Evolutionary conservation across 2,329 filamentous ascomycete genomes (phyloP).

Genomic region (Aspergillus fischeri): DNA sequence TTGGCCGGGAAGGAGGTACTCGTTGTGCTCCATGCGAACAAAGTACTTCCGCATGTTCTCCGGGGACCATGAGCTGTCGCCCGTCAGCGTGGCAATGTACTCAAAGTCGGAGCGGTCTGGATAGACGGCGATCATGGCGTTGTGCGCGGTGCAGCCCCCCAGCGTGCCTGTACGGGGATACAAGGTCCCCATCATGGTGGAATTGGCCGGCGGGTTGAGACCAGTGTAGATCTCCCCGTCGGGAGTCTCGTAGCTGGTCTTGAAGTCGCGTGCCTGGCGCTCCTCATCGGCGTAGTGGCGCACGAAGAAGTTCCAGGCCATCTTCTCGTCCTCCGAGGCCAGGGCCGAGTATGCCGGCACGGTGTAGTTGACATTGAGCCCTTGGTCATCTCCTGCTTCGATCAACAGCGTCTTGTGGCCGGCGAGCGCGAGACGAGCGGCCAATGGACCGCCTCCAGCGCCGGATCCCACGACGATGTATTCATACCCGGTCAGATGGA

Average conservation of each 20-base stretch:
- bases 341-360: slow-evolving; percentile 26
- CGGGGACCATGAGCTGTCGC: slow-evolving; percentile 56
- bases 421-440: slow-evolving; percentile 31
- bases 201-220: slow-evolving; percentile 49
- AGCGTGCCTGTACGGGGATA: slow-evolving; percentile 57
- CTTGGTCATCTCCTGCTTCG: slow-evolving; percentile 37
- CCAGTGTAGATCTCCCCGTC: slow-evolving; percentile 53
- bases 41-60: slow-evolving; percentile 58
- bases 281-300: slow-evolving; percentile 31
- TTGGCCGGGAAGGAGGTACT: slow-evolving; percentile 43
- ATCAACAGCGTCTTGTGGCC: slow-evolving; percentile 35
- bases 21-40: slow-evolving; percentile 50
- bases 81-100: slow-evolving; percentile 54
- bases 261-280: slow-evolving; percentile 28
- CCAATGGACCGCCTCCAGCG: slow-evolving; percentile 34
- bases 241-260: slow-evolving; percentile 41
- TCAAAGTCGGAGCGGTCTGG: slow-evolving; percentile 59
- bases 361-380: slow-evolving; percentile 25
- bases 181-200: slow-evolving; percentile 50
- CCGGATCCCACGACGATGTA: slow-evolving; percentile 39
- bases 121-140: slow-evolving; percentile 57
- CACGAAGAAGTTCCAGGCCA: slow-evolving; percentile 35
- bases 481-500: slow-evolving; percentile 29
- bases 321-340: slow-evolving; percentile 26
- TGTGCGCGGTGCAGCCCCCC: slow-evolving; percentile 59